These are phyloP conservation scores for Cryptococcus neoformans DNA, from an alignment of 1,284 basidiomycete species.

Conservation along the genomic window DNA sequence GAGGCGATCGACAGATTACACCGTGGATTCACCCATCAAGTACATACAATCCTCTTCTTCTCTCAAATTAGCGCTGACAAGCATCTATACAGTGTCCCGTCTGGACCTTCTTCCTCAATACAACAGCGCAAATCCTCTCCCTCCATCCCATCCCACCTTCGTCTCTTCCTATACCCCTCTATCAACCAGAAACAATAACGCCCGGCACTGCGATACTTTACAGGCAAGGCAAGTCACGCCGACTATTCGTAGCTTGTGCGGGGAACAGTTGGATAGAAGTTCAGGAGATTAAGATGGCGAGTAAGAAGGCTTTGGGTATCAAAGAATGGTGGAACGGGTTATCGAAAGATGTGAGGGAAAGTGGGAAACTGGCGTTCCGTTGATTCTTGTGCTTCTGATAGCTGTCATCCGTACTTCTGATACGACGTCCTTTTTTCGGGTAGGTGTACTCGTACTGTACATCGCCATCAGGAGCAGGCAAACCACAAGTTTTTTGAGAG, in stretches of 20 bases:
- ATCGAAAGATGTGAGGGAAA: constrained; percentile 18
- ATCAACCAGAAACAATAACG: constrained; percentile 4
- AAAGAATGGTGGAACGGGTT: constrained; percentile 64
- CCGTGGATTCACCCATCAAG: constrained; percentile 72
- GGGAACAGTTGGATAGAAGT: constrained; percentile 57
- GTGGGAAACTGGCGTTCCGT: not conserved
- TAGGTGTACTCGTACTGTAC: too few species aligned
- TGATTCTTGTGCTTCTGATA: too few species aligned
- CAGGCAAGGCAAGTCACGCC: constrained; percentile 8
- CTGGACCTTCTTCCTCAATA: constrained; percentile 30
- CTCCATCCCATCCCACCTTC: not conserved
- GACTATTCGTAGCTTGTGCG: constrained; percentile 24
- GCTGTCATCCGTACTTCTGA: too few species aligned
- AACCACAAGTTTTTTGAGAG: too few species aligned
- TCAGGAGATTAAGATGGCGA: constrained; percentile 58
- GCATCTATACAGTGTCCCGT: constrained; percentile 30
- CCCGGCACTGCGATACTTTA: constrained; percentile 20
- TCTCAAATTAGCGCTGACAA: not conserved
- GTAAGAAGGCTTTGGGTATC: constrained; percentile 53
- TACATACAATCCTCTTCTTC: constrained; percentile 31
- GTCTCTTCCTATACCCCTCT: constrained; percentile 1
- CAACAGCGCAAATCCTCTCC: constrained; percentile 13
- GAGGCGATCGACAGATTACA: constrained; percentile 58
- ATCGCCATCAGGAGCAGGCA: too few species aligned
- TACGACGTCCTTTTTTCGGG: too few species aligned